Evolutionary conservation across 306 rosid genomes (phyloP), one percentile per base, ranked within the genome.

Genomic region (Castanea crenata): DNA sequence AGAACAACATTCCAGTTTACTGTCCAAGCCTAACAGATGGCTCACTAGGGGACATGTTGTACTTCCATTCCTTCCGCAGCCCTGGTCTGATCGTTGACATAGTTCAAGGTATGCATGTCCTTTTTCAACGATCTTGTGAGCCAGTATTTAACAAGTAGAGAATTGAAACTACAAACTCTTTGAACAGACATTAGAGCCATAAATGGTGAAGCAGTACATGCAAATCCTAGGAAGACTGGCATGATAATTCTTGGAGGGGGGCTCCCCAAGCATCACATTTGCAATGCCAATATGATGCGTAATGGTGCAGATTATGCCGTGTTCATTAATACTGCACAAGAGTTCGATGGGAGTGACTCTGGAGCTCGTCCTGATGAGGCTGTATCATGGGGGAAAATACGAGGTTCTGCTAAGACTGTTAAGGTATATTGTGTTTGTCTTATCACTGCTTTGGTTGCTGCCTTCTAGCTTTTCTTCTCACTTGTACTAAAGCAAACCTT

Each of bases 261-360:
- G 14, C 86, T 95, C 71, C 99, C 99, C 7, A 95, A 95, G 80
- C 99, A 95, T 86, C 99, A 95, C 88, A 93, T 93, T 82, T 95
- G 97, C 93, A 95, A 95, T 76, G 99, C 99, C 90, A 95, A 95
- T 82, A 95, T 95, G 99, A 90, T 93, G 93, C 98, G 97, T 34
- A 95, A 93, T 15, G 99, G 99, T 76, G 97, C 97, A 20, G 98
- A 95, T 76, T 95, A 90, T 82, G 99, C 97, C 1, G 91, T 95
- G 80, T 91, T 88, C 77, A 88, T 95, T 51, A 95, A 95, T 69
- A 95, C 98, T 32, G 99, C 97, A 18, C 98, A 95, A 63, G 99
- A 95, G 82, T 95, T 81, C 76, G 99, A 95, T 72, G 99, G 99
- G 64, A 95, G 97, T 61, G 99, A 95, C 80, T 95, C 98, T 32